Evolutionary conservation across 2,329 filamentous ascomycete species (phyloP), one percentile per base, ranked within the genome.

Genomic region (Cercospora beticola): DNA sequence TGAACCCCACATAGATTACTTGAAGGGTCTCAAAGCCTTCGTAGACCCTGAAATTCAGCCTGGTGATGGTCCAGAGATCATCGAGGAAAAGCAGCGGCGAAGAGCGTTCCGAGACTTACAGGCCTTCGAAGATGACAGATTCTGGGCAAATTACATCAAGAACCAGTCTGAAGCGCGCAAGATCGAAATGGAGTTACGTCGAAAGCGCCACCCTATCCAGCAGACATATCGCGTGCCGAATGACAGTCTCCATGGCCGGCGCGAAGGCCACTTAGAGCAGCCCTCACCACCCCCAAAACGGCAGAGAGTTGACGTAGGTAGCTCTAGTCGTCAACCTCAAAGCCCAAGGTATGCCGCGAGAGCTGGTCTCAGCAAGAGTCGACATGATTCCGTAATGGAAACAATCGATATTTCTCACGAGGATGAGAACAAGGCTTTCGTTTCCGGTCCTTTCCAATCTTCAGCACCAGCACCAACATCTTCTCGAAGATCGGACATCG

Each of bases 1-100:
- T 36, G 62, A 72, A 2, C 68, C 70, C 0, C 52, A 64, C 33
- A 26, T 59, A 21, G 64, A 73, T 56, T 75, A 75, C 28, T 52
- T 68, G 6, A 14, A 65, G 1, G 66, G 61, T 12, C 23, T 49
- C 2, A 4, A 36, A 14, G 3, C n/a, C 0, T 67, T 69, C 10
- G 26, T 54, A 1, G 8, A 65, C 9, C 31, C 54, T 4, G 65
- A 70, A 3, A n/a, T 69, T 6, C 49, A 59, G 36, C 14, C 62
- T 4, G 31, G 60, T 28, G 69, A 70, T 62, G 46, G 59, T 16
- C 40, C 62, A 14, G 46, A 54, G 5, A 43, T 33, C 1, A 59
- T 36, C n/a, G 30, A 30, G 2, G 68, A 70, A 54, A 68, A 68
- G 62, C 58, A 66, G 33, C 64, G 71, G 8, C 59, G 46, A 2